Evolutionary conservation across 2,329 filamentous ascomycete species (phyloP).

Genomic region (Penicillium sp.): DNA sequence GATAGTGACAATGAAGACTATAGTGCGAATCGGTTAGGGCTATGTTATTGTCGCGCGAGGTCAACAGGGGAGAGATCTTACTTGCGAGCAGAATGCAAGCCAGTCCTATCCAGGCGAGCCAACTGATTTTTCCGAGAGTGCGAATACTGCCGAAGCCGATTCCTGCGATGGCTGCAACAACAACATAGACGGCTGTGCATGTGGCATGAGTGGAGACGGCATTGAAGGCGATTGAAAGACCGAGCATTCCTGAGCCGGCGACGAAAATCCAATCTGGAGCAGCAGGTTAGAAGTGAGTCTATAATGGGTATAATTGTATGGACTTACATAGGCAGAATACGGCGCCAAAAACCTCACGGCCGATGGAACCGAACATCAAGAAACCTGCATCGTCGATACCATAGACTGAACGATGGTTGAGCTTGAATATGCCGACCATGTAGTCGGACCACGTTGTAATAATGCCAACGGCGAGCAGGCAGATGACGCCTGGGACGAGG

Average conservation of each 20-base stretch:
- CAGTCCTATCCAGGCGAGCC: constrained; percentile 37
- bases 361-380: constrained; percentile 54
- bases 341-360: constrained; percentile 48
- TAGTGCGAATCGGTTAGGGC: not conserved
- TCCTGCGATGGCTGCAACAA: constrained; percentile 23
- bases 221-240: constrained; percentile 46
- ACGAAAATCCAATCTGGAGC: constrained; percentile 36
- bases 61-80: constrained; percentile 16
- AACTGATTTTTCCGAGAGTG: constrained; percentile 34
- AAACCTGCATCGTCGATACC: constrained; percentile 58
- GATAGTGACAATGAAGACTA: constrained; percentile 28
- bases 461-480: constrained; percentile 40
- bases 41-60: not conserved
- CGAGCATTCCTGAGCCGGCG: constrained; percentile 44
- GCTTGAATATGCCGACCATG: constrained; percentile 52
- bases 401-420: constrained; percentile 56
- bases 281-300: not conserved
- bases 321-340: constrained; percentile 11
- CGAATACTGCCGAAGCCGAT: constrained; percentile 34
- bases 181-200: constrained; percentile 27
- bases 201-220: constrained; percentile 39
- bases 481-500: constrained; percentile 51
- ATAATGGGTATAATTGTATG: not conserved
- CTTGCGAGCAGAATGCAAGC: constrained; percentile 14
- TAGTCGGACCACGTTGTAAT: constrained; percentile 54